phyloP scores from a whole-genome alignment of 208 protist genomes.

The Crithidia acanthocephali region DNA sequence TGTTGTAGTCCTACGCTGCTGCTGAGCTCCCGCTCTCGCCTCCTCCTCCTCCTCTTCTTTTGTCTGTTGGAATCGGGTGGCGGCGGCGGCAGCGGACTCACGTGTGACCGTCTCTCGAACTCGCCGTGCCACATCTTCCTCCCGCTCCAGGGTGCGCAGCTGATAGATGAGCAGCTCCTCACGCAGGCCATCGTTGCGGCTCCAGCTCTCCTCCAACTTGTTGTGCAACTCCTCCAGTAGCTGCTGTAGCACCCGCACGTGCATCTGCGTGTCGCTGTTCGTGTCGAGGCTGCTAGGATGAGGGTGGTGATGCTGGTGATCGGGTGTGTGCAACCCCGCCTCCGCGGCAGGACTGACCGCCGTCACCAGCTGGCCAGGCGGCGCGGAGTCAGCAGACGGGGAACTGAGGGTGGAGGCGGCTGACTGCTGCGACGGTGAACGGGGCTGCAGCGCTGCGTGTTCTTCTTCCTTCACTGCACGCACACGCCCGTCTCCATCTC shows the following conservation, averaged over 20 bases:
- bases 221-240: slow-evolving; percentile 37
- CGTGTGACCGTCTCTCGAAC: slow-evolving; percentile 5
- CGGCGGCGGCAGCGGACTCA: slow-evolving; percentile 2
- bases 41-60: too few species aligned
- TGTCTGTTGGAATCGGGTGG: neutral
- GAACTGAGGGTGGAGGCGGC: slow-evolving; percentile 12
- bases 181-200: slow-evolving; percentile 37
- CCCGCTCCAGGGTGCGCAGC: slow-evolving; percentile 32
- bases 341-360: neutral
- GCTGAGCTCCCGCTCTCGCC: too few species aligned
- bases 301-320: neutral
- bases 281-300: neutral
- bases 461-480: neutral
- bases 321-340: neutral
- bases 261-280: slow-evolving; percentile 10
- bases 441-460: neutral
- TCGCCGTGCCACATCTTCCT: slow-evolving; percentile 21
- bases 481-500: neutral
- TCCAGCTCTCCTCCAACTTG: slow-evolving; percentile 40
- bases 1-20: too few species aligned
- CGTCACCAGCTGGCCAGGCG: slow-evolving; percentile 6
- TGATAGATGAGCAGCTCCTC: slow-evolving; percentile 35
- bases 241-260: slow-evolving; percentile 21
- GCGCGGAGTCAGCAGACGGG: neutral
- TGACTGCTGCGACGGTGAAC: slow-evolving; percentile 5